Conservation (phyloP, 2,329 filamentous ascomycete genomes). For the Hypoxylon sp. region DNA sequence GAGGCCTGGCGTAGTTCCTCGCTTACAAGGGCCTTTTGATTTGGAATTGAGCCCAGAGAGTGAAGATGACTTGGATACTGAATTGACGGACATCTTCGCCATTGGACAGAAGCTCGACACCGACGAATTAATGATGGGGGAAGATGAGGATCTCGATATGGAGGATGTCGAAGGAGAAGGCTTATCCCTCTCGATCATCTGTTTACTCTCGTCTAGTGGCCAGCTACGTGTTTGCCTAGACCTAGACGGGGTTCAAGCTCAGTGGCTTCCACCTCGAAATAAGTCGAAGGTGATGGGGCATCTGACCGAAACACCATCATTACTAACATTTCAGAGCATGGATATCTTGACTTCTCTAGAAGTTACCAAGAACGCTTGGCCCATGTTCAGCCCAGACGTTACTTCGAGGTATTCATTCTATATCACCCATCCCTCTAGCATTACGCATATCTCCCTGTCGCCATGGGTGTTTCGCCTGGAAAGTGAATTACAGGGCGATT, state of each 20-base stretch:
- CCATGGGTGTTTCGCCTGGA: constrained; percentile 77
- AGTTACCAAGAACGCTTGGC: constrained; percentile 71
- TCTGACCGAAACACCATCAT: constrained; percentile 61
- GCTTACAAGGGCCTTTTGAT: constrained; percentile 74
- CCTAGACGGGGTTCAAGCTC: constrained; percentile 73
- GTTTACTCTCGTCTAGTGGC: constrained; percentile 72
- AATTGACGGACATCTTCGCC: constrained; percentile 73
- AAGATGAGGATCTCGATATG: constrained; percentile 73
- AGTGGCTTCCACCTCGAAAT: constrained; percentile 73
- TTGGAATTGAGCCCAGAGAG: constrained; percentile 68
- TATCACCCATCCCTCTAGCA: constrained; percentile 72
- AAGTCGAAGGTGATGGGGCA: constrained; percentile 63
- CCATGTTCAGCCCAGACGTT: constrained; percentile 73
- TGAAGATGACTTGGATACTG: constrained; percentile 69
- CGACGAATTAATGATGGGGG: constrained; percentile 73
- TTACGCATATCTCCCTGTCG: constrained; percentile 72
- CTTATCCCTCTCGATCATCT: constrained; percentile 72
- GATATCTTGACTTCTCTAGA: constrained; percentile 71
- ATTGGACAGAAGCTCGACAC: constrained; percentile 75
- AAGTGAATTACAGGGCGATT: constrained; percentile 70
- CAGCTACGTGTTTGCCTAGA: constrained; percentile 74
- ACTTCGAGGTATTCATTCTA: constrained; percentile 75
- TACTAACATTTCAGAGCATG: constrained; percentile 74
- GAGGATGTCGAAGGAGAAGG: constrained; percentile 72
- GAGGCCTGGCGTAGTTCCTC: constrained; percentile 71